Base-by-base conservation (phyloP, 2,329 filamentous ascomycete species). In the Mollisiaceae sp. region DNA sequence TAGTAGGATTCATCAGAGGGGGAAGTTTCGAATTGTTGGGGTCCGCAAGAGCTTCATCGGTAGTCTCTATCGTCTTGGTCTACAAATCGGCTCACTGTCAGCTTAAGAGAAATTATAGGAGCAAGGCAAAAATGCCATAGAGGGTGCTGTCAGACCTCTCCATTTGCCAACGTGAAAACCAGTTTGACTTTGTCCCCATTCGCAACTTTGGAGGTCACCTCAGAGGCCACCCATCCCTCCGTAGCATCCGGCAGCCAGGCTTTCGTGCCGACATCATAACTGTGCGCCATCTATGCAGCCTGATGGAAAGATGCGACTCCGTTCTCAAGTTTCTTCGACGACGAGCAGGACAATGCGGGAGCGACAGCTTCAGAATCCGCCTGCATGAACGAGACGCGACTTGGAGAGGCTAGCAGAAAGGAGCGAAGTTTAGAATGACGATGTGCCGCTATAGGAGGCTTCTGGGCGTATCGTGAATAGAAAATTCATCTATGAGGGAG, bases 171-270 rank as follows among this genome's bases (percentile, higher is more conserved):
- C 80, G 89, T 86, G 81, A 99, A 98, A 74, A 93, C 86, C 74
- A 99, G 86, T 77, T 86, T 90, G 76, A 94, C 91, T 78, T 97
- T 97, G 76, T 93, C 86, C 68, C 93, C 95, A 77, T 95, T 85
- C 71, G 92, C 82, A 64, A 86, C 85, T 85, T 95, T 97, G 80
- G 91, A 90, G 78, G 91, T 85, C 74, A 99, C 91, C 85, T 98
- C 94, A 56, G 95, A 97, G 77, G 94, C 91, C 79, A 99, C 89
- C 94, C 95, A 99, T 82, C 95, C 95, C 81, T 99, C 94, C 68
- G 92, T 92, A 78, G 88, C 83, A 83, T 99, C 95, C 75, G 95
- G 94, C 86, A 98, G 95, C 95, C 95, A 99, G 78, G 94, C 95
- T 87, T 93, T 89, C 76, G 94, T 98, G 77, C 94, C 95, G 77